These are phyloP conservation scores for Ramularia endophylla DNA, from an alignment of 2,329 filamentous ascomycete genomes.

Conservation along the genomic window DNA sequence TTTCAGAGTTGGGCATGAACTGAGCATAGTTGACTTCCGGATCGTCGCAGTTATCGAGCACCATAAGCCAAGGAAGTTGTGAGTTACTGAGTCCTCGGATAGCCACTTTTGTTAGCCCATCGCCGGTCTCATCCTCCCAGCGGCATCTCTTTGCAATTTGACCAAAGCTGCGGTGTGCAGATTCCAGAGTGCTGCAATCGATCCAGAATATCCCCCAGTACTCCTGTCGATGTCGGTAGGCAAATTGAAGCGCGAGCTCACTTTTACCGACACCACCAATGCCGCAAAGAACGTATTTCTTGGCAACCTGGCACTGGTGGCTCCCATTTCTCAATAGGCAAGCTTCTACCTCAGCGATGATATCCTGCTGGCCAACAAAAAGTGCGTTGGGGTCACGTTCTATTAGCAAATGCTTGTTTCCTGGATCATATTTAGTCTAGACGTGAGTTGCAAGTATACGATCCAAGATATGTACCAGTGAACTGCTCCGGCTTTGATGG, in stretches of 20 bases:
- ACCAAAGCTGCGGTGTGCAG: not conserved
- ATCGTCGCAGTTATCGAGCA: slow-evolving; percentile 5
- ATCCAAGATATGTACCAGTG: too few relatives aligned
- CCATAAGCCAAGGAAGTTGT: not conserved
- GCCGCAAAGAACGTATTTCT: slow-evolving; percentile 1
- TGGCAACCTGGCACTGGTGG: too few relatives aligned
- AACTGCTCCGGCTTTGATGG: too few relatives aligned
- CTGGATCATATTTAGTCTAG: not conserved
- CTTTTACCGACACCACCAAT: slow-evolving; percentile 5
- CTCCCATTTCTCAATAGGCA: not conserved
- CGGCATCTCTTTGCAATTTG: not conserved
- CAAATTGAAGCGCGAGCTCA: slow-evolving; percentile 5
- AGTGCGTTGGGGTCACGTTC: not conserved
- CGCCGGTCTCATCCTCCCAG: not conserved
- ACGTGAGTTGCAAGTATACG: too few relatives aligned
- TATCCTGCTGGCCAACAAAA: not conserved
- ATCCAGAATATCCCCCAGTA: slow-evolving; percentile 6
- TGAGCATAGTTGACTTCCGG: not conserved
- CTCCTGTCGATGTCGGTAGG: not conserved
- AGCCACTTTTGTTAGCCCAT: not conserved
- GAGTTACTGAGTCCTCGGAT: not conserved
- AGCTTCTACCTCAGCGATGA: not conserved
- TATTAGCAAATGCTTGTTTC: slow-evolving; percentile 3
- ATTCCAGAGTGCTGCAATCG: not conserved
- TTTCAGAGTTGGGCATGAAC: not conserved